A percentile compares a stretch with the other conserved stretches of the same genome.
phyloP scores from a whole-genome alignment of 2,329 filamentous ascomycete species.

The Fusarium circinatum region DNA sequence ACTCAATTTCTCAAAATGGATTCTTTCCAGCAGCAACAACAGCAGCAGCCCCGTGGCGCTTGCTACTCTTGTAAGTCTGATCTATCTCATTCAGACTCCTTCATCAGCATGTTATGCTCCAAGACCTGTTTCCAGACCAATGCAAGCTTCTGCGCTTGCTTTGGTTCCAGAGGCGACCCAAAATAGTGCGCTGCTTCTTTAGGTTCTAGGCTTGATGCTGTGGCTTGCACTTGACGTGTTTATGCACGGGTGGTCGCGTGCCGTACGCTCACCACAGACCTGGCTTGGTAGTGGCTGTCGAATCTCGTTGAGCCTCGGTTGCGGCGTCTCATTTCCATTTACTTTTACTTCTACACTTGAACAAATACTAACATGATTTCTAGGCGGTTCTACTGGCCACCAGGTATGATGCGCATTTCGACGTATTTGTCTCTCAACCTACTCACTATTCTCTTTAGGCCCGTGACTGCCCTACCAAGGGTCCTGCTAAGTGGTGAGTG shows the following conservation, averaged over 20 bases:
- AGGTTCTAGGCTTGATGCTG: not conserved
- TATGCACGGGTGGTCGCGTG: constrained; percentile 4
- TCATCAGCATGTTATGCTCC: not conserved
- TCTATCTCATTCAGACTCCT: not conserved
- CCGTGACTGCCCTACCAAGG: constrained; percentile 87
- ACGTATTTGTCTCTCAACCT: not conserved
- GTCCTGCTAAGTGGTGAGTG: constrained; percentile 81
- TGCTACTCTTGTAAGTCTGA: constrained; percentile 63
- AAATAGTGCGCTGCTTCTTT: not conserved
- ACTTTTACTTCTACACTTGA: not conserved
- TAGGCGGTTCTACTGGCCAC: constrained; percentile 79
- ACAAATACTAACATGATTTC: constrained; percentile 36
- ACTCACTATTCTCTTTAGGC: constrained; percentile 61
- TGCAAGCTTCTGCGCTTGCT: not conserved
- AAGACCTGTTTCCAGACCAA: not conserved
- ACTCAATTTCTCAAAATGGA: constrained; percentile 54
- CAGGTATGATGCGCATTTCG: constrained; percentile 65
- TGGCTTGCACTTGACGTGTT: not conserved
- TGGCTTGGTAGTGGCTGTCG: constrained; percentile 3
- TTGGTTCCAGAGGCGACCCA: not conserved
- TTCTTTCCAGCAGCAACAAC: constrained; percentile 32
- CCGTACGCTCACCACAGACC: not conserved
- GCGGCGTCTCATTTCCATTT: not conserved
- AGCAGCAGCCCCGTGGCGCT: constrained; percentile 52
- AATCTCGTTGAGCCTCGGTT: not conserved